Percentiles rank a stretch among this genome's conserved stretches.
phyloP scores from a whole-genome alignment of 768 basidiomycete species.

The Calvatia gigantea region DNA sequence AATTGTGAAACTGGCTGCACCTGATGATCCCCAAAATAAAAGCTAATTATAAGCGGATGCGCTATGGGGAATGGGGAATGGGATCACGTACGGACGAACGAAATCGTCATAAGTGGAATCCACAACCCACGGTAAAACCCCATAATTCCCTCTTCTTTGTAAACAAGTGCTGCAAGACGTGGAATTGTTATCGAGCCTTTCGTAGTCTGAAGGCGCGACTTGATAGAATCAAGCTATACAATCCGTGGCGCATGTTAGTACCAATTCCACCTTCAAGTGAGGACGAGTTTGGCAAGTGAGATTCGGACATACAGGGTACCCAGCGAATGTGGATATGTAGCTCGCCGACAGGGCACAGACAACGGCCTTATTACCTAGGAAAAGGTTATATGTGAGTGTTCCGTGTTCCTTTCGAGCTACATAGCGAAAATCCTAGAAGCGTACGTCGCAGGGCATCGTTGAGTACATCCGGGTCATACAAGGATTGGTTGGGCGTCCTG shows the following conservation, averaged over 20 bases:
- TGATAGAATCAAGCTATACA: constrained; percentile 83
- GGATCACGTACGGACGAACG: constrained; percentile 84
- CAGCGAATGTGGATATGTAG: constrained; percentile 88
- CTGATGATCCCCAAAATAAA: constrained; percentile 31
- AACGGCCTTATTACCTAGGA: constrained; percentile 77
- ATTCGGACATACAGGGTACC: constrained; percentile 63
- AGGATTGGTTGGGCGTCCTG: constrained; percentile 53
- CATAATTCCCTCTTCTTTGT: constrained; percentile 79
- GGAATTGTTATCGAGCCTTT: constrained; percentile 73
- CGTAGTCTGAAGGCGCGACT: constrained; percentile 87
- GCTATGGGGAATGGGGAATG: not conserved
- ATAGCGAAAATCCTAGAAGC: constrained; percentile 15
- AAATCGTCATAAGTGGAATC: constrained; percentile 94
- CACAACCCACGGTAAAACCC: constrained; percentile 91
- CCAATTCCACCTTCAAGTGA: not conserved
- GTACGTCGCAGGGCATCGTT: constrained; percentile 68
- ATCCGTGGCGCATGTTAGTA: not conserved
- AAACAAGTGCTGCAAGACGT: constrained; percentile 66
- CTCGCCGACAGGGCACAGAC: constrained; percentile 90
- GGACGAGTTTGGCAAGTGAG: constrained; percentile 21
- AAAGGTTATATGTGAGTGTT: constrained; percentile 14
- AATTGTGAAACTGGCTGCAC: constrained; percentile 89
- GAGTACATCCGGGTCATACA: constrained; percentile 59
- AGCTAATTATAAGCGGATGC: not conserved
- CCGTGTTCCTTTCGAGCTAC: not conserved